Evolutionary conservation across 2,329 filamentous ascomycete species (phyloP).

Genomic region (Esteya vermicola): DNA sequence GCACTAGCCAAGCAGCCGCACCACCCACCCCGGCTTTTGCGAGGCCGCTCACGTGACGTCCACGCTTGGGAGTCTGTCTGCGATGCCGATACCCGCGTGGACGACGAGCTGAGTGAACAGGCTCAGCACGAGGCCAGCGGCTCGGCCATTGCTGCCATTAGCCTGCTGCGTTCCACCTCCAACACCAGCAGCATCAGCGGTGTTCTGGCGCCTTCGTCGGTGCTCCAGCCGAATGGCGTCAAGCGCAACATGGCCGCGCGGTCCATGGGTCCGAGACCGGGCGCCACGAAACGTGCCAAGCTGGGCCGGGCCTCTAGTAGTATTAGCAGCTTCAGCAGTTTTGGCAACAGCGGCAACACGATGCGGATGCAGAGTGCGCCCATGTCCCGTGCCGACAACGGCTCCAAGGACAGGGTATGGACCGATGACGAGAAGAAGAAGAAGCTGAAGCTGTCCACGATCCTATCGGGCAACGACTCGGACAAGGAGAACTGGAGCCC

Average conservation of each 20-base stretch:
- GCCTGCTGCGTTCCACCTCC: constrained; percentile 58
- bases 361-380: constrained; percentile 40
- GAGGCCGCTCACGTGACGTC: constrained; percentile 72
- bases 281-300: constrained; percentile 48
- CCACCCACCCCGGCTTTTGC: constrained; percentile 33
- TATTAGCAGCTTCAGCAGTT: no score
- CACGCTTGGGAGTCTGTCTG: constrained; percentile 87
- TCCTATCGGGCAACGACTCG: constrained; percentile 51
- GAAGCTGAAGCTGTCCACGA: constrained; percentile 27
- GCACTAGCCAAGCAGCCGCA: constrained; percentile 6
- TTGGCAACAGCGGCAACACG: no score
- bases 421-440: constrained; percentile 19
- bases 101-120: constrained; percentile 61
- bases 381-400: constrained; percentile 19
- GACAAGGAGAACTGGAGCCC: constrained; percentile 90
- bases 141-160: constrained; percentile 70
- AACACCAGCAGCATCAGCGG: constrained; percentile 25
- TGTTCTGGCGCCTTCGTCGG: constrained; percentile 17
- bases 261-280: constrained; percentile 16
- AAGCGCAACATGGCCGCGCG: constrained; percentile 46
- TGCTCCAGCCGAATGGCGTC: constrained; percentile 39
- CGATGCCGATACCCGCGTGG: constrained; percentile 56
- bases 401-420: constrained; percentile 17
- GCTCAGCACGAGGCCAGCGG: constrained; percentile 69
- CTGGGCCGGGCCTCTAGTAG: constrained; percentile 48